Evolutionary conservation across 345 rosid species (phyloP).

Genomic region (Excoecaria agallocha): DNA sequence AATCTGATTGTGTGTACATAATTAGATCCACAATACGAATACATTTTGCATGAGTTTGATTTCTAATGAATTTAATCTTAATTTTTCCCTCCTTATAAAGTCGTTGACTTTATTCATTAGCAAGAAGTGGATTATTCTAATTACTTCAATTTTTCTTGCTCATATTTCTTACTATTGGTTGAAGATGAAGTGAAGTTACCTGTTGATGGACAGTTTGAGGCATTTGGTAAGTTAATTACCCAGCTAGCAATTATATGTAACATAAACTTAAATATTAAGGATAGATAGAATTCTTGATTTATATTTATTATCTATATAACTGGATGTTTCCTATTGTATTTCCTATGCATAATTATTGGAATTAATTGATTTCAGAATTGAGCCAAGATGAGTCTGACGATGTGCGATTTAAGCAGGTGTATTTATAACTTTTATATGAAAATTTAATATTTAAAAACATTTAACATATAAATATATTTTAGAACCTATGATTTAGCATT

Average conservation of each 20-base stretch:
- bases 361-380: conserved; percentile 46
- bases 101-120: background rate
- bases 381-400: conserved; percentile 80
- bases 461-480: too few species aligned
- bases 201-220: conserved; percentile 64
- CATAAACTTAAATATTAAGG: background rate
- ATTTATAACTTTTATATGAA: background rate
- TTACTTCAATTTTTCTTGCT: conserved; percentile 13
- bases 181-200: conserved; percentile 57
- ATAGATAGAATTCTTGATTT: background rate
- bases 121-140: background rate
- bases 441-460: background rate
- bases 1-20: background rate
- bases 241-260: background rate
- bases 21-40: background rate
- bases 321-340: background rate
- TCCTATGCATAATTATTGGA: too few species aligned
- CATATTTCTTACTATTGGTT: conserved; percentile 9
- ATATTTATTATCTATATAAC: background rate
- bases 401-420: conserved; percentile 81
- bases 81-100: background rate
- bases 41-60: background rate
- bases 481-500: too few species aligned
- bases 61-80: background rate
- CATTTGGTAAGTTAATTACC: conserved; percentile 52